A percentile compares a stretch with the other conserved stretches of the same genome.
Evolutionary conservation across 257 asterid genomes (phyloP).

Genomic region (Solanum clarkiae): DNA sequence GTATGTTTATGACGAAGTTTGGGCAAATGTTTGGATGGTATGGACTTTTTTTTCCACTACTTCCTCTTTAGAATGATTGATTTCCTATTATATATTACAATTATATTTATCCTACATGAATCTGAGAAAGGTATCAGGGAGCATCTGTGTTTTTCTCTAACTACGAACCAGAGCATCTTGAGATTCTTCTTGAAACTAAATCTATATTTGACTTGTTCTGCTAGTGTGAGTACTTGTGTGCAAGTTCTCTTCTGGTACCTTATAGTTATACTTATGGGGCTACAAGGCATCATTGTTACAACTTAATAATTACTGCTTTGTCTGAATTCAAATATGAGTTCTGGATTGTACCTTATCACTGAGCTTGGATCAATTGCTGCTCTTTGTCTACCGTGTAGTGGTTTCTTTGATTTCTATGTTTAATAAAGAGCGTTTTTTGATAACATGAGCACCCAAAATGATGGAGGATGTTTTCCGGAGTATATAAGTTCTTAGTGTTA

Average conservation of each 20-base stretch:
- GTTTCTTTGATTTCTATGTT: not conserved
- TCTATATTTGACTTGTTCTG: not conserved
- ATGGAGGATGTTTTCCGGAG: not conserved
- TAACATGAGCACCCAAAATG: not conserved
- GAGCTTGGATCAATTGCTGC: not conserved
- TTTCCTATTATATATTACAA: not conserved
- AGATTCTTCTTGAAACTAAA: not conserved
- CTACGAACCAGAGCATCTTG: not conserved
- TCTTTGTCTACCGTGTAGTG: not conserved
- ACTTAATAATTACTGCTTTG: not conserved
- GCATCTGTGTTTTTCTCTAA: not conserved
- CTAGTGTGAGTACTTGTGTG: not conserved
- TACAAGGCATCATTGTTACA: not conserved
- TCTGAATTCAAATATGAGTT: not conserved
- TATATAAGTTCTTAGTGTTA: not conserved
- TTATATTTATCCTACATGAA: not conserved
- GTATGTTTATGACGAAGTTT: slow-evolving; percentile 76
- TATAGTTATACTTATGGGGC: not conserved
- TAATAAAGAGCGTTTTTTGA: not conserved
- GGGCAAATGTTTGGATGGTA: slow-evolving; percentile 96
- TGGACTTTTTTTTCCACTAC: not conserved
- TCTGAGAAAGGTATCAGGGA: not conserved
- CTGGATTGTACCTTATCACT: not conserved
- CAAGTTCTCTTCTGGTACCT: not conserved
- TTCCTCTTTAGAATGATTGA: not conserved